Base-by-base conservation (phyloP, 768 basidiomycete species). In the Auricularia cornea region DNA sequence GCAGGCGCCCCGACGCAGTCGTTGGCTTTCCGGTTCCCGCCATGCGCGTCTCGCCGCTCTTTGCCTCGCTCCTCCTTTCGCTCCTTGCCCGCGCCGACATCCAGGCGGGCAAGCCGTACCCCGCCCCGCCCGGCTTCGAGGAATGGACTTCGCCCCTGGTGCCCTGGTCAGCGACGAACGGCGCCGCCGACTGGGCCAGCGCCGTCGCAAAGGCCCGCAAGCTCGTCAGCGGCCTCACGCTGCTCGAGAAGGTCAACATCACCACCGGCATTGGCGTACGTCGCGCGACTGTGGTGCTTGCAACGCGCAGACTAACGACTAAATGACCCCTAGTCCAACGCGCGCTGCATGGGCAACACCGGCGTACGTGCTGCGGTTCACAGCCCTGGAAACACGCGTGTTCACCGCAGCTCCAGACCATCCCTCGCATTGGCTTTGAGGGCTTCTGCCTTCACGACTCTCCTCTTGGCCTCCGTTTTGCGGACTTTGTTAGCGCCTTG, bases 381-480 rank as follows among this genome's bases (percentile, higher is more conserved):
- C 44, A 28, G 33, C n/a, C 32, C 14, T 38, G 30, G 57, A 30
- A 51, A 40, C 6, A 30, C 40, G 2, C 33, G 11, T 51, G 32
- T 26, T 29, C 61, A 16, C 28, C 66, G 66, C 67, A 69, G 60
- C 38, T 33, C 29, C 35, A 14, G 61, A 5, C 18, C 26, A 41
- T 60, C 11, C 8, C 26, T 33, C 38, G 56, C 16, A 51, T 14
- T 8, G 44, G 44, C 44, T 67, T 62, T 56, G 60, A 65, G 41
- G 66, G 68, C 1, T 60, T 68, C 30, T 69, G 67, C 48, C 60
- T 61, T n/a, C 62, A 86, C 80, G 86, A 89, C 66, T 85, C 86
- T 26, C 90, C 90, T 2, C 78, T 91, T 1, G 93, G 93, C 3
- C 84, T 95, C 23, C 88, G 94, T 56, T 77, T 80, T 66, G 83